Base-by-base conservation (phyloP, 345 rosid genomes). In the Excoecaria agallocha region DNA sequence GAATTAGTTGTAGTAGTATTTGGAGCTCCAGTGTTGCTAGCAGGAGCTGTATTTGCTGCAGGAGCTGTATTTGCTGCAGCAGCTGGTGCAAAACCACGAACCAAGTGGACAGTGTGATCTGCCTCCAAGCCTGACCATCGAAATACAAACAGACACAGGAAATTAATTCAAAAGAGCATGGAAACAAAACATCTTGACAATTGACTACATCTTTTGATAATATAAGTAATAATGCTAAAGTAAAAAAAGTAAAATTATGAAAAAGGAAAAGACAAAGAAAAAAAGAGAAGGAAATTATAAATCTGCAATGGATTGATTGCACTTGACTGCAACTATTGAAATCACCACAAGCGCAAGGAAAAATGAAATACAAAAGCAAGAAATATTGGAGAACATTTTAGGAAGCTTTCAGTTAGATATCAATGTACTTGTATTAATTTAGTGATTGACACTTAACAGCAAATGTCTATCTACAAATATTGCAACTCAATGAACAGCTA, bases 91-190 rank as follows among this genome's bases (percentile, higher is more conserved):
- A 82, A 86, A 59, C 97, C 94, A 64, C 93, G 86, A 73, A 92
- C 98, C 94, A 94, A 86, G 84, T 94, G 98, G 56, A 94, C 82
- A 20, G 96, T 88, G 69, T 94, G 98, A 85, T 94, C 97, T 77
- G 91, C 96, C 87, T 89, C 94, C 88, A 94, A 66, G 76, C 98
- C 98, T 94, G 76, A 13, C 56, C 70, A 73, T n/a, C 9, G 43
- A 68, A 68, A 57, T 10, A 49, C 49, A 64, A 41, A 69, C 38
- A 58, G 22, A 68, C 64, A 24, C 11, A 63, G 64, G 30, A 12
- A 11, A 22, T 1, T 19, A 25, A 64, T 39, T 24, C 22, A 73
- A 10, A 8, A 64, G 5, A 6, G 3, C 3, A 12, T 22, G 9
- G 39, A 43, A 57, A 41, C 7, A 57, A 49, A 50, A 30, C 0